Conservation (phyloP, 495 filamentous ascomycete species). For the Hypoxylon crocopeplum region DNA sequence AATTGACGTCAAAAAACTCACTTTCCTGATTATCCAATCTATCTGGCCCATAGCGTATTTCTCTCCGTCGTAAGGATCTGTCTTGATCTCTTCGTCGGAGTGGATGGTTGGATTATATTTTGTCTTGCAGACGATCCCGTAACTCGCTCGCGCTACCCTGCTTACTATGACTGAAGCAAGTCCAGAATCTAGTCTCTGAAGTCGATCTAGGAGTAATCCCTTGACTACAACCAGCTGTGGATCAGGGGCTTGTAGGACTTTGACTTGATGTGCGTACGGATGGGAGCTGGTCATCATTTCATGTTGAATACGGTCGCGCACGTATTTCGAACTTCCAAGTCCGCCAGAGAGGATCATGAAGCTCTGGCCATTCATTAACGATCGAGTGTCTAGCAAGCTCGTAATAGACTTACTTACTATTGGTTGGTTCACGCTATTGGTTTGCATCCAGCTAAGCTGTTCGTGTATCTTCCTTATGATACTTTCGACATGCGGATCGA, state of each 20-base stretch:
- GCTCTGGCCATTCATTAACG: conserved; percentile 36
- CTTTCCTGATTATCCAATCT: conserved; percentile 63
- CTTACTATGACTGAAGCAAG: conserved; percentile 50
- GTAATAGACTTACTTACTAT: conserved; percentile 54
- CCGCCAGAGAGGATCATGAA: conserved; percentile 70
- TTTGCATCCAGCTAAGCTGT: conserved; percentile 59
- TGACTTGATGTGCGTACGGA: conserved; percentile 49
- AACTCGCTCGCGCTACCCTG: conserved; percentile 62
- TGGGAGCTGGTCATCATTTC: conserved; percentile 44
- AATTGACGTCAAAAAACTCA: conserved; percentile 21
- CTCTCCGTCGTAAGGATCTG: conserved; percentile 54
- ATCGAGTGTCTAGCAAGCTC: not conserved
- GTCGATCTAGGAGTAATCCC: conserved; percentile 61
- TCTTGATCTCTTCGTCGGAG: conserved; percentile 46
- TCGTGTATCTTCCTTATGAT: conserved; percentile 60
- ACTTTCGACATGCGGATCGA: conserved; percentile 62
- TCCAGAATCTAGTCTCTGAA: conserved; percentile 54
- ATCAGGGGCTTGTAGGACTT: conserved; percentile 58
- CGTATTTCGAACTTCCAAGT: conserved; percentile 69
- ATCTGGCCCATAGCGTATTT: conserved; percentile 59
- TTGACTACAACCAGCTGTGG: conserved; percentile 66
- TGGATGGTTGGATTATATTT: conserved; percentile 56
- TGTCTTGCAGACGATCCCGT: conserved; percentile 59
- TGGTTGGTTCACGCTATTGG: conserved; percentile 51
- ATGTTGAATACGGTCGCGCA: conserved; percentile 53